Percentiles rank a stretch among this genome's conserved stretches.
Evolutionary conservation across 495 filamentous ascomycete species (phyloP).

Genomic region (Hypoxylon intermedium): DNA sequence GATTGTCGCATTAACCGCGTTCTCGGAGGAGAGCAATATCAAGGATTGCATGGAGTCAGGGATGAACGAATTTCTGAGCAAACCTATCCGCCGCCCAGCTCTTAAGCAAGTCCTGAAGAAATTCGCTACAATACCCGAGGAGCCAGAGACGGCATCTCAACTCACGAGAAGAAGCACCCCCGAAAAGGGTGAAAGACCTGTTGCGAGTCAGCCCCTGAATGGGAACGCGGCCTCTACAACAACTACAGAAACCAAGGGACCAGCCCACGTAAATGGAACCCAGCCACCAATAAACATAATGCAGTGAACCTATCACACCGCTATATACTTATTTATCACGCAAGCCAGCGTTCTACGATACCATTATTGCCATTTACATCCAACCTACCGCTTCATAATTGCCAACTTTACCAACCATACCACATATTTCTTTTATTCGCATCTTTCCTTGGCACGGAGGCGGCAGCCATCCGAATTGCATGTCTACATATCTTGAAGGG

Average conservation of each 20-base stretch:
- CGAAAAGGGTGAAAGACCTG: slow-evolving; percentile 23
- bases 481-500: neutral
- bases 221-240: neutral
- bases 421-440: neutral
- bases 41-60: slow-evolving; percentile 80
- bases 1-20: slow-evolving; percentile 90
- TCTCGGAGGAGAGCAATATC: slow-evolving; percentile 88
- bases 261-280: slow-evolving; percentile 15
- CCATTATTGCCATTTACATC: neutral
- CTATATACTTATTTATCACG: neutral
- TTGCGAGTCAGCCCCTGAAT: slow-evolving; percentile 12
- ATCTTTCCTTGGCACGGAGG: neutral
- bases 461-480: neutral
- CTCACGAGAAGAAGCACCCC: slow-evolving; percentile 42
- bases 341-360: neutral
- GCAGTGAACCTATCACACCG: neutral
- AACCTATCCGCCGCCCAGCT: slow-evolving; percentile 83
- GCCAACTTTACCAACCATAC: neutral
- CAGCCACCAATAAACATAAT: neutral
- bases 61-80: slow-evolving; percentile 75
- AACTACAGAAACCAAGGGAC: slow-evolving; percentile 2
- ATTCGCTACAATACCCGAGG: slow-evolving; percentile 63
- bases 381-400: neutral
- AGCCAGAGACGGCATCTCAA: slow-evolving; percentile 52
- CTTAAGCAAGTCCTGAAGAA: slow-evolving; percentile 83